These are phyloP conservation scores for Amoebophrya sp. DNA, from an alignment of 169 alveolate species.

Conservation along the genomic window DNA sequence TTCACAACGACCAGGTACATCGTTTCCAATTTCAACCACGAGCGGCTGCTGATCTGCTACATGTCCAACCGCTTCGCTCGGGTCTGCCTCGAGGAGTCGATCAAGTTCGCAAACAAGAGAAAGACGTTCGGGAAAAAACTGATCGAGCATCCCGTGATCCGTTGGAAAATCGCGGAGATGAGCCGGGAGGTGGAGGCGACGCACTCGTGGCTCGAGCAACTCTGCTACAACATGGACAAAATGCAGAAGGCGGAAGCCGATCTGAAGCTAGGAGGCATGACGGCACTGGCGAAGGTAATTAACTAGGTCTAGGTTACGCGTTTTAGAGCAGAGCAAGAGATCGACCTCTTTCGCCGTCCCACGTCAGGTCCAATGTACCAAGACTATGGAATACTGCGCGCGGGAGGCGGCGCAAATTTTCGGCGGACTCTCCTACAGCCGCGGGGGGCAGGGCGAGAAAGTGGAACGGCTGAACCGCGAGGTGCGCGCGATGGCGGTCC, in stretches of 20 bases:
- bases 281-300: constrained; percentile 29
- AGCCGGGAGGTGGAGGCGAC: constrained; percentile 27
- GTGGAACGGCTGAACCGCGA: constrained; percentile 36
- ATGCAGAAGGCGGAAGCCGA: constrained; percentile 24
- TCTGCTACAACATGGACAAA: constrained; percentile 19
- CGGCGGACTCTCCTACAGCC: constrained; percentile 28
- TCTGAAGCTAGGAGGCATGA: constrained; percentile 26
- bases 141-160: constrained; percentile 34
- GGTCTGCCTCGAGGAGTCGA: constrained; percentile 29
- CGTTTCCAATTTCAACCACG: constrained; percentile 35
- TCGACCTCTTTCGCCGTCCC: too few species aligned
- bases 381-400: constrained; percentile 26
- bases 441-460: constrained; percentile 37
- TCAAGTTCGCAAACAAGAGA: constrained; percentile 24
- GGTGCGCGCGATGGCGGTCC: constrained; percentile 31
- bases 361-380: constrained; percentile 29
- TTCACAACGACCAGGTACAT: constrained; percentile 8
- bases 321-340: too few species aligned
- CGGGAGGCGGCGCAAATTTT: constrained; percentile 33
- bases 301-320: too few species aligned
- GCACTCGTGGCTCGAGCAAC: constrained; percentile 20
- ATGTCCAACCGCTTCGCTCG: constrained; percentile 33
- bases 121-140: constrained; percentile 30
- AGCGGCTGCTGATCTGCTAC: constrained; percentile 30
- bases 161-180: constrained; percentile 34